Evolutionary conservation across 225 moss, liverwort and hornwort species (phyloP).

Genomic region (Polytrichum commune): DNA sequence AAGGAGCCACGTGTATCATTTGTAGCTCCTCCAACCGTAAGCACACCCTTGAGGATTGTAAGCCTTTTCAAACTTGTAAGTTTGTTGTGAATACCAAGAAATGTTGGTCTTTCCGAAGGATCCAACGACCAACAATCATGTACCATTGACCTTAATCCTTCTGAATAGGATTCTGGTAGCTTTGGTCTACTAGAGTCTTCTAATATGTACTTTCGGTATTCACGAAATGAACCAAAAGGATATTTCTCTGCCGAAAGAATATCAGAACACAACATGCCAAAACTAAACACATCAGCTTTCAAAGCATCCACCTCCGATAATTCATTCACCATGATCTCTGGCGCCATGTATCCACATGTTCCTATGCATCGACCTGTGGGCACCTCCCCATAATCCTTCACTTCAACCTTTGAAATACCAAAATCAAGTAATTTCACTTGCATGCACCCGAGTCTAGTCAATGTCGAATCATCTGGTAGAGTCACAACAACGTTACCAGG

Average conservation of each 20-base stretch:
- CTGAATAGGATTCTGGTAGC: constrained; percentile 16
- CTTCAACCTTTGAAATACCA: constrained; percentile 25
- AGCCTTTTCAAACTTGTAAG: too few species aligned
- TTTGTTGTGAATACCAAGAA: constrained; percentile 20
- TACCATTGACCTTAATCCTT: constrained; percentile 23
- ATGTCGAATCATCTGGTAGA: background rate
- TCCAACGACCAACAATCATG: constrained; percentile 32
- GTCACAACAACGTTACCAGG: constrained; percentile 28
- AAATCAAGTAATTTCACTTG: constrained; percentile 35
- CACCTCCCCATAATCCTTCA: background rate
- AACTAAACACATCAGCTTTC: constrained; percentile 45
- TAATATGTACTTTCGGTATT: constrained; percentile 13
- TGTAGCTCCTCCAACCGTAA: background rate
- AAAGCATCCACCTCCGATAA: background rate
- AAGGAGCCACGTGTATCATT: background rate
- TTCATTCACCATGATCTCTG: constrained; percentile 11
- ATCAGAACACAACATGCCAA: constrained; percentile 24
- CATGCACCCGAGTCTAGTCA: background rate
- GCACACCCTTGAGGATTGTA: too few species aligned
- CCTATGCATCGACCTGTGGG: background rate
- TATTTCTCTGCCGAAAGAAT: constrained; percentile 27
- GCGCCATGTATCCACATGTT: constrained; percentile 12
- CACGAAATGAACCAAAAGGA: constrained; percentile 8
- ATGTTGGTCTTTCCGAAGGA: constrained; percentile 17
- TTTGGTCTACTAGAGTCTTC: constrained; percentile 16